Conservation (phyloP, 768 basidiomycete genomes). For the Lactarius quietus region DNA sequence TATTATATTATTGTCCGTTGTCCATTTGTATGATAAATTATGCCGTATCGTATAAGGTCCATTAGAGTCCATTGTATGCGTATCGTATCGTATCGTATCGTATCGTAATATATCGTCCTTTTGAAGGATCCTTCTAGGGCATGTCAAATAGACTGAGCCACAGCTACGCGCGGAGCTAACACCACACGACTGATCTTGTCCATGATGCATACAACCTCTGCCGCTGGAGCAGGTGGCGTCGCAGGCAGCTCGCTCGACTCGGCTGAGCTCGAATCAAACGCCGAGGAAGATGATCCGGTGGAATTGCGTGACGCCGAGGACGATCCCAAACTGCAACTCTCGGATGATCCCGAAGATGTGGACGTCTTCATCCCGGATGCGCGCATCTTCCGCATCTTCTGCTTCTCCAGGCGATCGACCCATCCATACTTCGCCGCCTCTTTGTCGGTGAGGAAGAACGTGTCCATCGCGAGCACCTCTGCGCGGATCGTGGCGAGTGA, state of each 20-base stretch:
- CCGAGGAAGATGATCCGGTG: neutral
- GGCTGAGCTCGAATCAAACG: neutral
- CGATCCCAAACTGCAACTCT: neutral
- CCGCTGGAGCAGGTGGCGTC: neutral
- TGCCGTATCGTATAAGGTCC: neutral
- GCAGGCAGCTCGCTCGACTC: neutral
- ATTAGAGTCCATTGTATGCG: neutral
- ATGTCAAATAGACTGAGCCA: neutral
- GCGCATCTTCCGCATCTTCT: neutral
- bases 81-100: neutral
- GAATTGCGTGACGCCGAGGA: neutral
- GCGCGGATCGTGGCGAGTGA: constrained; percentile 55
- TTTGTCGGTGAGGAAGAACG: constrained; percentile 56
- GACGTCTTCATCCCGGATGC: neutral
- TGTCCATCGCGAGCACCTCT: constrained; percentile 51
- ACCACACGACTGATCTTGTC: neutral
- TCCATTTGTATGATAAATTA: neutral
- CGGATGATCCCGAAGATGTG: neutral
- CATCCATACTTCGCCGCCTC: constrained; percentile 30
- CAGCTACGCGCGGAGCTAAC: neutral
- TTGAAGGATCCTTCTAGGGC: neutral
- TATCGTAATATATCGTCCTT: neutral
- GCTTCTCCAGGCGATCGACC: neutral
- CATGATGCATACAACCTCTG: neutral
- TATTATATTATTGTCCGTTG: neutral